Evolutionary conservation across 345 rosid species (phyloP), one percentile per base, ranked within the genome.

Genomic region (Adansonia digitata): DNA sequence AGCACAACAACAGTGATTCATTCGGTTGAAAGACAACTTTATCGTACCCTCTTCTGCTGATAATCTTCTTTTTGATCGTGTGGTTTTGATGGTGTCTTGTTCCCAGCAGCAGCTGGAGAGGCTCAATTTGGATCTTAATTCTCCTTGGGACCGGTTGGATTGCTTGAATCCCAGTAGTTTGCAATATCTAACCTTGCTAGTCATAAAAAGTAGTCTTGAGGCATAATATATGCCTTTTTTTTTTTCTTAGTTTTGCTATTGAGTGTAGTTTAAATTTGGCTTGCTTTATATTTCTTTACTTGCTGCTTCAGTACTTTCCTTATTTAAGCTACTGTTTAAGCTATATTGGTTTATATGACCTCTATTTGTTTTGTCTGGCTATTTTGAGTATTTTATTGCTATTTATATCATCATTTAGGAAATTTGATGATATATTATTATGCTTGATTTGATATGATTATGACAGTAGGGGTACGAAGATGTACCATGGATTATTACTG

Each of bases 191-290:
- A 45, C 84, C 89, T 89, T 86, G 82, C 82, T 83, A 85, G 86
- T 80, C 75, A 73, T 77, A 92, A 89, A 88, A 94, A 94, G 88
- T 85, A 84, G 85, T 86, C 82, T 84, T 77, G 72, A 80, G 89
- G 88, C 87, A 15, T 85, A 64, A 75, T 79, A 82, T 88, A 78
- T 90, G 85, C 86, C 85, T 80, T 74, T 74, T 78, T 74, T 79
- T 82, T 81, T n/a, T n/a, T n/a, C n/a, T n/a, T 81, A 80, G 79
- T 74, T 88, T 84, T 88, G 79, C 77, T 77, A 70, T 80, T 80
- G 86, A 86, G 89, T 90, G 94, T 86, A 88, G 95, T 78, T 85
- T 78, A 80, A 82, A 80, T 81, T 86, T 85, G 88, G 86, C 77
- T 74, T 90, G 95, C 88, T 85, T 75, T 86, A 82, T 86, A 72